These are phyloP conservation scores for Mucor irregularis DNA, from an alignment of 371 early-diverging fungal genomes.

Conservation along the genomic window DNA sequence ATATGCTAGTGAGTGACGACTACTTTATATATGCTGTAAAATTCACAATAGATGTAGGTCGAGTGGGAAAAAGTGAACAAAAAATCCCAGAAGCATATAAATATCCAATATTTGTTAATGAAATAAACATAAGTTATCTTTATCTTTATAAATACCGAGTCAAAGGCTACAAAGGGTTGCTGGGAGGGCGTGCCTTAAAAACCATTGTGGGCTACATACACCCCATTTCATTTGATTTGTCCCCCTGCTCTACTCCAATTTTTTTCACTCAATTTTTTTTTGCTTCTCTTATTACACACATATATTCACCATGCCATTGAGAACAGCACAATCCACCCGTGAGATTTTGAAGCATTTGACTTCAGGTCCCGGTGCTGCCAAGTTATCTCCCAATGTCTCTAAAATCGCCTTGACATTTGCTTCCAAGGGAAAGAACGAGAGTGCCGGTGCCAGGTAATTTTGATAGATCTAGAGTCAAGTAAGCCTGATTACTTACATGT, in stretches of 20 bases:
- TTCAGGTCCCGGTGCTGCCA: constrained; percentile 55
- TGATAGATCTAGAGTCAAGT: neutral
- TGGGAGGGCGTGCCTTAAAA: no score
- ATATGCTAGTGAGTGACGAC: no score
- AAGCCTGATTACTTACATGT: neutral
- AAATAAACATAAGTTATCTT: no score
- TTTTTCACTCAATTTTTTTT: neutral
- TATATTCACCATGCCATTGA: constrained; percentile 33
- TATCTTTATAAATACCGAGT: no score
- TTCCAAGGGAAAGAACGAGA: constrained; percentile 52
- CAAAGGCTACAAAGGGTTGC: no score
- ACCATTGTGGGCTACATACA: no score
- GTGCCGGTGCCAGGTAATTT: constrained; percentile 60
- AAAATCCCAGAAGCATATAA: no score
- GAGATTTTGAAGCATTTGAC: constrained; percentile 33
- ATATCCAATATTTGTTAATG: no score
- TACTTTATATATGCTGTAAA: no score
- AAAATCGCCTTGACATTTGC: constrained; percentile 60
- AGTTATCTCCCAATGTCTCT: constrained; percentile 50
- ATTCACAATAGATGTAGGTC: no score
- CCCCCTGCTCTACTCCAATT: neutral
- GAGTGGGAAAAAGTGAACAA: no score
- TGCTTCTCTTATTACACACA: neutral
- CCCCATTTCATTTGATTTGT: neutral
- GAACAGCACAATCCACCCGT: constrained; percentile 39